Evolutionary conservation across 2,329 filamentous ascomycete genomes (phyloP).

Genomic region (Ascochyta koolunga): DNA sequence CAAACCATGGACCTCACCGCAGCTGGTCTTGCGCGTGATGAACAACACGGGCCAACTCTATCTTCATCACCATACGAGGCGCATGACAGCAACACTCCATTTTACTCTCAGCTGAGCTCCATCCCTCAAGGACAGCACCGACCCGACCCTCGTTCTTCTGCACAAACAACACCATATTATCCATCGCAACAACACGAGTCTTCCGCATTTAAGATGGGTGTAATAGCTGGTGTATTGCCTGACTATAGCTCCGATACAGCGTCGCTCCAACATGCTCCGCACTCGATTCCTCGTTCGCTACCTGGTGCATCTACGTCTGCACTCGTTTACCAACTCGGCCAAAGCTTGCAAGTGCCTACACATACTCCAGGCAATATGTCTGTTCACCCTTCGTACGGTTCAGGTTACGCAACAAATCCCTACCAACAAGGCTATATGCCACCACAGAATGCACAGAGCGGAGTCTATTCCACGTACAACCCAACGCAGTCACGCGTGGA

Average conservation of each 20-base stretch:
- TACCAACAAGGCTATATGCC: constrained; percentile 40
- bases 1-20: constrained; percentile 40
- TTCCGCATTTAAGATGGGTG: constrained; percentile 44
- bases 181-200: constrained; percentile 34
- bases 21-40: constrained; percentile 37
- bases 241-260: constrained; percentile 38
- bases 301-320: constrained; percentile 49
- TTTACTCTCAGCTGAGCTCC: constrained; percentile 47
- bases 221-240: constrained; percentile 46
- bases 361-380: constrained; percentile 29
- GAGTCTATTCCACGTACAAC: constrained; percentile 31
- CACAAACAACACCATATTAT: constrained; percentile 33
- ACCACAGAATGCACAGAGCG: constrained; percentile 32
- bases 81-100: constrained; percentile 37
- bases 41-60: constrained; percentile 21
- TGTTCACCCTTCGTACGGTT: constrained; percentile 34
- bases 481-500: constrained; percentile 33
- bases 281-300: constrained; percentile 39
- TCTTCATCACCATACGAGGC: constrained; percentile 27
- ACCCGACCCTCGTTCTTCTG: constrained; percentile 36
- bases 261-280: constrained; percentile 27
- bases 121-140: constrained; percentile 38
- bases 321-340: constrained; percentile 49
- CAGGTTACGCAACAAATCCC: constrained; percentile 33
- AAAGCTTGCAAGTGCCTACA: constrained; percentile 45